Percentiles rank a stretch among this genome's conserved stretches.
Conservation (phyloP, 768 basidiomycete genomes). For the Cyathus striatus region DNA sequence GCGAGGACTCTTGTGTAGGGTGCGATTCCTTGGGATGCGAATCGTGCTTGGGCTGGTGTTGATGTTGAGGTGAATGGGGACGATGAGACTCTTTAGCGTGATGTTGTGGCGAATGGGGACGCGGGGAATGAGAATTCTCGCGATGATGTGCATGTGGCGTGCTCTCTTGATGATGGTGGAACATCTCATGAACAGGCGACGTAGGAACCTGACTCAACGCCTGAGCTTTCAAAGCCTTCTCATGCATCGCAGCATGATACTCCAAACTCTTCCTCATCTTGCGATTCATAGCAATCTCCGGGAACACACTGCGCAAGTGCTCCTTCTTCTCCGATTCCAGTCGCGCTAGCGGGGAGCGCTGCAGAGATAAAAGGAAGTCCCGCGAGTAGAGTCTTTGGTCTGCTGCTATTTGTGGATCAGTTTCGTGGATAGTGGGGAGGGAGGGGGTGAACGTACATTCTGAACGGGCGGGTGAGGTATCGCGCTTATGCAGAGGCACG, state of each 20-base stretch:
- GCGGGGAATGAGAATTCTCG: no score
- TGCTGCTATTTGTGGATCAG: constrained; percentile 2
- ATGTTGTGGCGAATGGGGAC: no score
- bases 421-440: not conserved
- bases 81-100: no score
- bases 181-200: no score
- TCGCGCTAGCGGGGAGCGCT: constrained; percentile 19
- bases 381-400: constrained; percentile 16
- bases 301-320: constrained; percentile 14
- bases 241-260: constrained; percentile 12
- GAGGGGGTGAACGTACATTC: not conserved
- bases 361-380: constrained; percentile 18
- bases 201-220: no score
- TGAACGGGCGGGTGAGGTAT: constrained; percentile 5
- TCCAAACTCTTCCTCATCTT: constrained; percentile 22
- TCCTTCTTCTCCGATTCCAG: constrained; percentile 17
- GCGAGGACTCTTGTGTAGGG: not conserved
- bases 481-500: constrained; percentile 35
- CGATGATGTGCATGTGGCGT: no score
- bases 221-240: no score
- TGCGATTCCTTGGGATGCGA: constrained; percentile 5
- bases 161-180: no score
- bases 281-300: constrained; percentile 20
- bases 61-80: not conserved
- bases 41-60: constrained; percentile 3